Conservation (phyloP, 441 rosid genomes). For the Populus trichocarpa region DNA sequence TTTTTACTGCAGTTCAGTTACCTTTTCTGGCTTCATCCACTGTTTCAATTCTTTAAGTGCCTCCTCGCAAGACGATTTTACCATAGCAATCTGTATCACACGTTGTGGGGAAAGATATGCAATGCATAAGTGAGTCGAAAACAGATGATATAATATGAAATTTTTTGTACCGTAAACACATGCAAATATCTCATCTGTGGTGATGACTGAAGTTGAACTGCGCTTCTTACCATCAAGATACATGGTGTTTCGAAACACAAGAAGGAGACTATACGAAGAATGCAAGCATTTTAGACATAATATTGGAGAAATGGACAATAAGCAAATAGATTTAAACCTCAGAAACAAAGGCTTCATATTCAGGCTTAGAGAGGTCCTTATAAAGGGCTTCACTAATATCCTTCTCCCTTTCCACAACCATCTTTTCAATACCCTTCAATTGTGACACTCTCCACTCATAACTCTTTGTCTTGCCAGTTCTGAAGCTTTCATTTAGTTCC, state of each 20-base stretch:
- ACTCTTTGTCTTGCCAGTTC: constrained; percentile 58
- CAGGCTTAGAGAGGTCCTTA: constrained; percentile 69
- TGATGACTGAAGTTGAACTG: not conserved
- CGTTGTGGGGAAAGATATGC: not conserved
- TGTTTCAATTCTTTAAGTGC: constrained; percentile 53
- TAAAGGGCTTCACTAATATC: constrained; percentile 55
- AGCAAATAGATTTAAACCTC: constrained; percentile 43
- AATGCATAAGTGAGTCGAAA: not conserved
- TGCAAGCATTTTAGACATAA: not conserved
- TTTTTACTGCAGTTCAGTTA: constrained; percentile 13
- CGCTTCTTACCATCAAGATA: not conserved
- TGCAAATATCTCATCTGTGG: not conserved
- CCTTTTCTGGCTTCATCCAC: constrained; percentile 87
- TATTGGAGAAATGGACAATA: not conserved
- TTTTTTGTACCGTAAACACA: not conserved
- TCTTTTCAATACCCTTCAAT: constrained; percentile 42
- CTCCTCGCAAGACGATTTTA: constrained; percentile 47
- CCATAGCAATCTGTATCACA: constrained; percentile 46
- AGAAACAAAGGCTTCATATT: constrained; percentile 51
- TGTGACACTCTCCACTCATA: constrained; percentile 77
- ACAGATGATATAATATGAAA: not conserved
- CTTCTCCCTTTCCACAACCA: constrained; percentile 62
- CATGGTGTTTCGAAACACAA: not conserved
- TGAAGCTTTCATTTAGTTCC: constrained; percentile 49
- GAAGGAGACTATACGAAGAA: not conserved